Evolutionary conservation across 2,329 filamentous ascomycete species (phyloP).

Genomic region (Rosellinia necatrix): DNA sequence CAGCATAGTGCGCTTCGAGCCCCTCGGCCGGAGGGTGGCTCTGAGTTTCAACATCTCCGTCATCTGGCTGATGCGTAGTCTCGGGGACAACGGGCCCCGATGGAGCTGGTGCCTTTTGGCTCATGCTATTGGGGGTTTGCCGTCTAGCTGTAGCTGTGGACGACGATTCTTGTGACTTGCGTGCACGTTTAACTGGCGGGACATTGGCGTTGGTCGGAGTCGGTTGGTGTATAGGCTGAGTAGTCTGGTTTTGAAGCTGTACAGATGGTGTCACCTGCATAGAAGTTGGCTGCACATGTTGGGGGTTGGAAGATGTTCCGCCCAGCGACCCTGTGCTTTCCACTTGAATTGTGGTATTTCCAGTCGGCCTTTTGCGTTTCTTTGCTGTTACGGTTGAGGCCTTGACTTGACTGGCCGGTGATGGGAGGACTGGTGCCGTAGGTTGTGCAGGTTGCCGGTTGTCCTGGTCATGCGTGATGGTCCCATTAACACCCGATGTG

Average conservation of each 20-base stretch:
- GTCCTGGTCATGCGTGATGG: conserved; percentile 29
- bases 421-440: conserved; percentile 18
- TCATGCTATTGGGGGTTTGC: conserved; percentile 32
- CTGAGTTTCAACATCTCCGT: conserved; percentile 27
- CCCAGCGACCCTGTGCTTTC: conserved; percentile 21
- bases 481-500: conserved; percentile 25
- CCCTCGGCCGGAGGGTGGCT: conserved; percentile 34
- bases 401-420: conserved; percentile 36
- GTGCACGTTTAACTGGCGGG: conserved; percentile 37
- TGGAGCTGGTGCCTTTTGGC: conserved; percentile 28
- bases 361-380: conserved; percentile 41
- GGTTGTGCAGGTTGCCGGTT: conserved; percentile 10
- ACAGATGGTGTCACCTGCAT: conserved; percentile 26
- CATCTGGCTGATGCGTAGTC: conserved; percentile 27
- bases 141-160: conserved; percentile 31
- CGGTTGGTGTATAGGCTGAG: conserved; percentile 32
- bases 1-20: conserved; percentile 38
- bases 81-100: conserved; percentile 29
- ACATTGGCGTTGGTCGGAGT: conserved; percentile 20
- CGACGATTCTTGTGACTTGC: conserved; percentile 39
- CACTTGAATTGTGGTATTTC: conserved; percentile 26
- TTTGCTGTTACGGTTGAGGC: conserved; percentile 39
- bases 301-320: conserved; percentile 20
- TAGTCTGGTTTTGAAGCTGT: conserved; percentile 27
- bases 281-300: conserved; percentile 27